Conservation (phyloP, 1,139 yeast species). For the Saccharomycopsis phalli region DNA sequence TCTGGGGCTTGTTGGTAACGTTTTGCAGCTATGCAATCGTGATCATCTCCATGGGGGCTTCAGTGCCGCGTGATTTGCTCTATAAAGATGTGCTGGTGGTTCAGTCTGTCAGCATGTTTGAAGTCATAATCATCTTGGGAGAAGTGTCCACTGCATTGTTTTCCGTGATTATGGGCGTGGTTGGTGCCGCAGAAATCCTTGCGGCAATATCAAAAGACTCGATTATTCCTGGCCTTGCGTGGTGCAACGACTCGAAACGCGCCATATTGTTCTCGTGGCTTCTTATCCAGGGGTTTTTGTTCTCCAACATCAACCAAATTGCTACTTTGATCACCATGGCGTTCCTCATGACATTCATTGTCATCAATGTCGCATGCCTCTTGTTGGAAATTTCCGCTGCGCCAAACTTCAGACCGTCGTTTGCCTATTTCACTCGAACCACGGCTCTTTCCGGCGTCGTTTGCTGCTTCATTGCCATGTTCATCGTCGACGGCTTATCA, state of each 20-base stretch:
- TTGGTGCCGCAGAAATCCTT: constrained; percentile 85
- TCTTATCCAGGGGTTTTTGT: constrained; percentile 71
- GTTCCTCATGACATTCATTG: constrained; percentile 87
- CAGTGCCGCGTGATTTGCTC: constrained; percentile 71
- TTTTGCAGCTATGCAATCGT: constrained; percentile 67
- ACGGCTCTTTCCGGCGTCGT: constrained; percentile 76
- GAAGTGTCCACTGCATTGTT: constrained; percentile 85
- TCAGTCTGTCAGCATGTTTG: constrained; percentile 67
- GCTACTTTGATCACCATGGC: constrained; percentile 97
- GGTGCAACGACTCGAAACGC: constrained; percentile 42
- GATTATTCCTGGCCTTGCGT: constrained; percentile 65
- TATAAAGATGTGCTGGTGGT: constrained; percentile 74
- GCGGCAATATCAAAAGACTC: constrained; percentile 87
- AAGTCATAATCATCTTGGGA: constrained; percentile 70
- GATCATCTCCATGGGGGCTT: constrained; percentile 65
- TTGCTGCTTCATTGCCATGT: constrained; percentile 74
- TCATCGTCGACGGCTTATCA: constrained; percentile 83
- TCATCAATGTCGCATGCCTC: constrained; percentile 88
- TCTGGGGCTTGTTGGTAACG: constrained; percentile 70
- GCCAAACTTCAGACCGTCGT: constrained; percentile 93
- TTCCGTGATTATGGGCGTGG: constrained; percentile 88
- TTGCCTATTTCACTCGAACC: constrained; percentile 70
- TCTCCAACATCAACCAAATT: constrained; percentile 86
- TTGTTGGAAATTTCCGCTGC: constrained; percentile 82
- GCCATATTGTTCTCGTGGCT: constrained; percentile 72